These are phyloP conservation scores for Aspergillus incahuasiensis DNA, from an alignment of 495 filamentous ascomycete species.

Conservation along the genomic window DNA sequence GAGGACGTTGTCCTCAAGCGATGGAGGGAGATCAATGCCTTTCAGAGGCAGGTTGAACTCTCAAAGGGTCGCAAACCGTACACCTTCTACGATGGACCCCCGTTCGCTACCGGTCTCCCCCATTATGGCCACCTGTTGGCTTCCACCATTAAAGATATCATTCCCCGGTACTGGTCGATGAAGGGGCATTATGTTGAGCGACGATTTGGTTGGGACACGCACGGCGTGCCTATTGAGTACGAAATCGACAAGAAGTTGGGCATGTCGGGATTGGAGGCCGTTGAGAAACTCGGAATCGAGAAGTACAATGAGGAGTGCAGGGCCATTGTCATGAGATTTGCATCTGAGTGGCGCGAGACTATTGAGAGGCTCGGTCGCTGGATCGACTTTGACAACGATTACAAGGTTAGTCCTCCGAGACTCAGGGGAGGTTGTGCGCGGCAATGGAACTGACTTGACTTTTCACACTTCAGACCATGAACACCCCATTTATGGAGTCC, in stretches of 20 bases:
- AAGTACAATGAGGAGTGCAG: slow-evolving; percentile 92
- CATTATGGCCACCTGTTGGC: slow-evolving; percentile 96
- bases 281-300: slow-evolving; percentile 79
- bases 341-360: slow-evolving; percentile 82
- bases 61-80: slow-evolving; percentile 69
- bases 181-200: slow-evolving; percentile 81
- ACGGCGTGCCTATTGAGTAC: slow-evolving; percentile 93
- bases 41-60: slow-evolving; percentile 70
- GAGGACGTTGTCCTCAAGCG: slow-evolving; percentile 74
- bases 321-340: slow-evolving; percentile 91
- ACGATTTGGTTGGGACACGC: slow-evolving; percentile 82
- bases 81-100: slow-evolving; percentile 58
- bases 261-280: slow-evolving; percentile 83
- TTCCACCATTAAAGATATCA: slow-evolving; percentile 96
- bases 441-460: not conserved
- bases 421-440: not conserved
- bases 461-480: slow-evolving; percentile 64
- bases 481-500: slow-evolving; percentile 91
- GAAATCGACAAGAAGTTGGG: slow-evolving; percentile 98
- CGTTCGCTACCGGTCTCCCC: slow-evolving; percentile 70
- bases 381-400: slow-evolving; percentile 98
- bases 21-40: slow-evolving; percentile 91
- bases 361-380: slow-evolving; percentile 90
- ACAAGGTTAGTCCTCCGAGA: slow-evolving; percentile 58
- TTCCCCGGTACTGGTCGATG: slow-evolving; percentile 97